These are phyloP conservation scores for Termitomyces sp. DNA, from an alignment of 768 basidiomycete species.

Conservation along the genomic window DNA sequence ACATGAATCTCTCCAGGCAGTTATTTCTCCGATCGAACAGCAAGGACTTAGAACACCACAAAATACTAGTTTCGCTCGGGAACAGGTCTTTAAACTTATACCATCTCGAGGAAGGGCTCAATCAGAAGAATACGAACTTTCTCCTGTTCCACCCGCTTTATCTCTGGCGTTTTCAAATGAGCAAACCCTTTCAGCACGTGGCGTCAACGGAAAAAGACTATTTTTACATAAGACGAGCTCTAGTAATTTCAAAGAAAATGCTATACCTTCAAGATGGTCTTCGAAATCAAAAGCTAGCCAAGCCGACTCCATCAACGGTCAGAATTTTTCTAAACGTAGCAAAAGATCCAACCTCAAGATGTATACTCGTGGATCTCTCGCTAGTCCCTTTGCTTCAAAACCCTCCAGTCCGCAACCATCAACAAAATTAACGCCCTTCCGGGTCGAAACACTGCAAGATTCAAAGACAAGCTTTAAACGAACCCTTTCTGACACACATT, in stretches of 20 bases:
- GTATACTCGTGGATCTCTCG: constrained; percentile 8
- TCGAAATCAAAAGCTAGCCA: constrained; percentile 1
- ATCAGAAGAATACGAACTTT: constrained; percentile 8
- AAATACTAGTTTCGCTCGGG: constrained; percentile 11
- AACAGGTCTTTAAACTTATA: constrained; percentile 12
- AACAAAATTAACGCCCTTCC: not conserved
- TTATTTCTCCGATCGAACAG: not conserved
- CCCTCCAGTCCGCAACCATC: constrained; percentile 11
- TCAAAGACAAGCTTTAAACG: constrained; percentile 4
- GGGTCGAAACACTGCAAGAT: not conserved
- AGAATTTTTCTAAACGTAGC: not conserved
- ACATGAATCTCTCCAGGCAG: not conserved
- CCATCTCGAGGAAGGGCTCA: constrained; percentile 8
- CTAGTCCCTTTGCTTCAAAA: constrained; percentile 17
- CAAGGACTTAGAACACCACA: constrained; percentile 12
- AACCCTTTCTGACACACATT: constrained; percentile 17
- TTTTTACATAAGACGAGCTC: constrained; percentile 13
- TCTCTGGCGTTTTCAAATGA: not conserved
- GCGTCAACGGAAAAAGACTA: not conserved
- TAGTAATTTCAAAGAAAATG: constrained; percentile 18
- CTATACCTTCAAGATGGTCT: not conserved
- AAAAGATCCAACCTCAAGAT: constrained; percentile 2
- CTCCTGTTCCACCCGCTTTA: constrained; percentile 12
- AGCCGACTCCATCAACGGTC: not conserved
- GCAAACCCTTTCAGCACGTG: not conserved